Base-by-base conservation (phyloP, 2,329 filamentous ascomycete species). In the Colletotrichum lentis region DNA sequence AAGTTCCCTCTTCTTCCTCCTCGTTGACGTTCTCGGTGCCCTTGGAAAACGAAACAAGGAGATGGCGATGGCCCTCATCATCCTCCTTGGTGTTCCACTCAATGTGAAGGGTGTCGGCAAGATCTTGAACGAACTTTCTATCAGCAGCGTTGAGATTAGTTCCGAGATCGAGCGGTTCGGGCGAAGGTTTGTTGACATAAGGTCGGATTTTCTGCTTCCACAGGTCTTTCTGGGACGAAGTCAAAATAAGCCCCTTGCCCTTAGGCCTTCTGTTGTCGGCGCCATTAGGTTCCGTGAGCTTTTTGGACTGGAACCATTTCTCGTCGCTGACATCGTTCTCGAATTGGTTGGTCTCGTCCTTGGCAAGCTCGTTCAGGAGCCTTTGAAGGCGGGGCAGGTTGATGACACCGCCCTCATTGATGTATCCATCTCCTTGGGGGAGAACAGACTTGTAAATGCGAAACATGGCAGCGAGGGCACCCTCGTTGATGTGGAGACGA, bases 401-500 rank as follows among this genome's bases (percentile, higher is more conserved):
- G 79, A 99, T 97, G 54, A 92, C 90, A 74, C 96, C 96, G 63
- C 91, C 89, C 77, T 99, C 94, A 79, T 99, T 99, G 80, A 99
- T 95, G 78, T 98, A 99, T 5, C 96, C 96, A 64, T 93, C 92
- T 74, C 93, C 91, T 76, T 91, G 89, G 8, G 94, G 94, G 68
- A 99, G 83, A 44, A 97, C 89, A 55, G 91, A 86, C 80, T 98
- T 98, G 85, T 99, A 99, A 69, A 97, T 89, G 76, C 91, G 91
- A 79, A 99, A 99, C 96, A 99, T 99, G 76, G 96, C 90, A 27
- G 95, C 93, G 79, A 99, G 83, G 24, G 96, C 96, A 72, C 96
- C 96, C 80, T 99, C 96, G 79, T 99, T 99, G 80, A 99, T 99
- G 80, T 99, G 96, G 72, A 99, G 82, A 76, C 96, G 93, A 5